Percentiles rank a stretch among this genome's conserved stretches.
phyloP scores from a whole-genome alignment of 2,329 filamentous ascomycete genomes.

The Trichoderma oligosporum region DNA sequence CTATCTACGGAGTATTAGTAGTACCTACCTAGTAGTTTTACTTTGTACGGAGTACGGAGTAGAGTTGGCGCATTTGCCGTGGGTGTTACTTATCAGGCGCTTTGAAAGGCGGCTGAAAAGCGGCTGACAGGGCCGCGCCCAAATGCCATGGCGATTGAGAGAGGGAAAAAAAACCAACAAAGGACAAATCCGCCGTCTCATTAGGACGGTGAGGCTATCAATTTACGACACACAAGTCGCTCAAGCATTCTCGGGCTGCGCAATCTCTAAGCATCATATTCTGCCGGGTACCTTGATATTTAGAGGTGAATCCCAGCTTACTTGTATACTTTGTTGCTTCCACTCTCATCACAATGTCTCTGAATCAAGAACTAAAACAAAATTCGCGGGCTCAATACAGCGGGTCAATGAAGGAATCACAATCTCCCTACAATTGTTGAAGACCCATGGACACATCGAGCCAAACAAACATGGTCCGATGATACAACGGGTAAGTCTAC shows the following conservation, averaged over 20 bases:
- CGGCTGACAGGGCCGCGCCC: background rate
- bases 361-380: too few relatives aligned
- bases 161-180: background rate
- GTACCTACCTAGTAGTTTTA: too few relatives aligned
- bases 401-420: background rate
- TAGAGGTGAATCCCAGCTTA: too few relatives aligned
- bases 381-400: too few relatives aligned
- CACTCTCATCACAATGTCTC: too few relatives aligned
- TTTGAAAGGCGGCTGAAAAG: conserved; percentile 7
- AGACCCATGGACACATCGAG: background rate
- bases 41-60: too few relatives aligned
- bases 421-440: background rate
- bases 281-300: background rate
- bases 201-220: background rate
- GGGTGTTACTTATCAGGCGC: background rate
- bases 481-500: conserved; percentile 17
- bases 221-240: background rate
- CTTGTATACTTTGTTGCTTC: too few relatives aligned
- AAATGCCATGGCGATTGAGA: background rate
- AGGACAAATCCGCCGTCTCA: background rate
- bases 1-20: too few relatives aligned
- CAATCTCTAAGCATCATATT: background rate
- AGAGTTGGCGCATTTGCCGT: conserved; percentile 8
- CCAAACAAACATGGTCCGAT: conserved; percentile 7
- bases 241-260: background rate